phyloP scores from a whole-genome alignment of 371 early-diverging fungal species.

The Mucor mucedo region DNA sequence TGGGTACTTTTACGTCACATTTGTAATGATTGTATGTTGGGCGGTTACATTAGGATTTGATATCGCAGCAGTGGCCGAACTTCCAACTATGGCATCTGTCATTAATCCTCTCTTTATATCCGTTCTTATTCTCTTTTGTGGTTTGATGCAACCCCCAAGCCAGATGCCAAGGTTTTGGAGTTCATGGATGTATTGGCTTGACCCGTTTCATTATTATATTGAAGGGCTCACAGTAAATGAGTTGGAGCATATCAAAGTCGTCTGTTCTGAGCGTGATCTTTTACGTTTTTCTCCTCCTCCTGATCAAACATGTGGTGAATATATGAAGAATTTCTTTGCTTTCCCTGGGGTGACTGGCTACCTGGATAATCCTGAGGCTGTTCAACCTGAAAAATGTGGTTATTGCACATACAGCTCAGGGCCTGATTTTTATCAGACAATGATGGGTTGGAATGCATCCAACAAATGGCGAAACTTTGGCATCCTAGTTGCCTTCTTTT shows the following conservation, averaged over 20 bases:
- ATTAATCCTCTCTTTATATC: conserved; percentile 67
- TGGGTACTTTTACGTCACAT: conserved; percentile 60
- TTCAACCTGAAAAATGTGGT: conserved; percentile 49
- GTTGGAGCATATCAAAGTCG: conserved; percentile 48
- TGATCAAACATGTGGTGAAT: conserved; percentile 61
- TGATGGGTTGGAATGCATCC: conserved; percentile 56
- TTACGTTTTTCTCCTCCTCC: conserved; percentile 55
- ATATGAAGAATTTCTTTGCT: conserved; percentile 54
- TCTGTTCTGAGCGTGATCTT: conserved; percentile 54
- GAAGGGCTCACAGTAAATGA: conserved; percentile 73
- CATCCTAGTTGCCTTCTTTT: conserved; percentile 56
- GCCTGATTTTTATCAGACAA: conserved; percentile 54
- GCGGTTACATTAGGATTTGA: conserved; percentile 60
- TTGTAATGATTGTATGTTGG: conserved; percentile 58
- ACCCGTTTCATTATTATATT: conserved; percentile 63
- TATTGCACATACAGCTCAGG: conserved; percentile 65
- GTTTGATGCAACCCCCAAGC: conserved; percentile 61
- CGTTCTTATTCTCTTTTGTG: conserved; percentile 65
- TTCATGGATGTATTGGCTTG: conserved; percentile 72
- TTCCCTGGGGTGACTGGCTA: conserved; percentile 52
- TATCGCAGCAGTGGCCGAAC: conserved; percentile 32
- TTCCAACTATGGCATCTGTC: conserved; percentile 62
- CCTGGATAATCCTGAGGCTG: conserved; percentile 50
- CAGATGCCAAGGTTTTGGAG: conserved; percentile 73
- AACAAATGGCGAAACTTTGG: conserved; percentile 74